Evolutionary conservation across 495 filamentous ascomycete genomes (phyloP), one percentile per base, ranked within the genome.

Genomic region (Hypoxylon fragiforme): DNA sequence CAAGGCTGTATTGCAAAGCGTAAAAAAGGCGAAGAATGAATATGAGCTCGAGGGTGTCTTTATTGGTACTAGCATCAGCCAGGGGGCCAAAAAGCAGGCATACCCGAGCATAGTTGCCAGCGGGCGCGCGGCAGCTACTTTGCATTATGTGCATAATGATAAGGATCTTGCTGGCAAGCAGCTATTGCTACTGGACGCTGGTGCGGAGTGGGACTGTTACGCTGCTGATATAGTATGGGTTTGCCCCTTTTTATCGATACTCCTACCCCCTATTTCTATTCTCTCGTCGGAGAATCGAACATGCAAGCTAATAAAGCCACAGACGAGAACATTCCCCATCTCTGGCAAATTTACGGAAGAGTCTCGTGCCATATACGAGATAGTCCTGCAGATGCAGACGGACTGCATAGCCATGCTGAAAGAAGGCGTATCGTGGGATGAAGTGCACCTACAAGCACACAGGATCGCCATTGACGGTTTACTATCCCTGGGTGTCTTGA

Each of bases 81-180:
- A 84, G 63, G 88, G 87, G 20, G 85, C 85, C 8, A 81, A 80
- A 32, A 80, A 92, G 45, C 88, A 91, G 72, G 86, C 92, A 0
- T 97, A 97, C 73, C 85, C 87, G 60, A 82, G 84, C 24, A 95
- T 96, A 66, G 85, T 91, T 24, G 92, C 89, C 5, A 77, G 76
- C 47, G 92, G 91, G 3, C 77, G 81, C 5, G 82, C 87, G 11
- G 90, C 86, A 2, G 87, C 91, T 5, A 96, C 91, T 4, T 80
- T 97, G 35, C 92, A 96, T 72, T 97, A 97, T 60, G 81, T 87
- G 11, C 79, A 85, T 47, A 96, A 97, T 64, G 74, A 92, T 57
- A 78, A 81, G 57, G 71, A 82, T 0, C 69, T 94, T 40, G 67
- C 70, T 7, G 85, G 81, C 15, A 90, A 90, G 68, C 77, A 85